These are phyloP conservation scores for Penicillium ucsense DNA, from an alignment of 495 filamentous ascomycete genomes.

Conservation along the genomic window DNA sequence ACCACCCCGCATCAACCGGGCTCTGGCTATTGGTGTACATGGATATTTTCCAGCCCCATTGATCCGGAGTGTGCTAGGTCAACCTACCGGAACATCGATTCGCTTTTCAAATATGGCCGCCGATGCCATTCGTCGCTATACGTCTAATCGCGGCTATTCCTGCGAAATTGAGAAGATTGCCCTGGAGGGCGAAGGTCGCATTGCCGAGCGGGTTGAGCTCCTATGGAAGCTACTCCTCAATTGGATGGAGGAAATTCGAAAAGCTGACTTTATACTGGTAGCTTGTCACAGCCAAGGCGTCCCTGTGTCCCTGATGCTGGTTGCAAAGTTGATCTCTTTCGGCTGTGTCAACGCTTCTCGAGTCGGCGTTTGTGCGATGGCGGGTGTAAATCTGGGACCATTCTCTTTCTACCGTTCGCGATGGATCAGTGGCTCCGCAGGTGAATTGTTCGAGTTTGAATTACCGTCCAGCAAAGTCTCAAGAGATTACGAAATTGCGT, in stretches of 20 bases:
- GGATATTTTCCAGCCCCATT: slow-evolving; percentile 84
- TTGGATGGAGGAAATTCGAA: slow-evolving; percentile 84
- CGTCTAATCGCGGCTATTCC: slow-evolving; percentile 53
- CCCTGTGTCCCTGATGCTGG: slow-evolving; percentile 85
- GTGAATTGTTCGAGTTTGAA: slow-evolving; percentile 88
- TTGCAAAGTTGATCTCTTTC: slow-evolving; percentile 79
- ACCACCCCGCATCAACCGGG: slow-evolving; percentile 63
- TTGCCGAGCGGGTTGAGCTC: slow-evolving; percentile 77
- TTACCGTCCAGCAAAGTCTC: slow-evolving; percentile 70
- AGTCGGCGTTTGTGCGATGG: slow-evolving; percentile 85
- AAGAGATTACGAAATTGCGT: slow-evolving; percentile 64
- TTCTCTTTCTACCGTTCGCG: slow-evolving; percentile 79
- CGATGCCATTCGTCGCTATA: slow-evolving; percentile 73
- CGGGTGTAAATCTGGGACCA: slow-evolving; percentile 87
- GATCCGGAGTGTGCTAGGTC: slow-evolving; percentile 78
- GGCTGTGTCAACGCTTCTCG: slow-evolving; percentile 59
- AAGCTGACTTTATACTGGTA: slow-evolving; percentile 80
- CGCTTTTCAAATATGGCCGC: slow-evolving; percentile 86
- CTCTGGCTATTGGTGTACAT: slow-evolving; percentile 88
- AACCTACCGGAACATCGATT: slow-evolving; percentile 90
- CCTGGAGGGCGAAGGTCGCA: slow-evolving; percentile 95
- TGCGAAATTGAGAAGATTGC: slow-evolving; percentile 81
- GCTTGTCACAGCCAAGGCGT: slow-evolving; percentile 95
- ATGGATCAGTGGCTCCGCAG: slow-evolving; percentile 76
- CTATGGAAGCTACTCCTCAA: slow-evolving; percentile 92